Conservation (phyloP, 2,329 filamentous ascomycete genomes). For the Xylariaceae sp. region DNA sequence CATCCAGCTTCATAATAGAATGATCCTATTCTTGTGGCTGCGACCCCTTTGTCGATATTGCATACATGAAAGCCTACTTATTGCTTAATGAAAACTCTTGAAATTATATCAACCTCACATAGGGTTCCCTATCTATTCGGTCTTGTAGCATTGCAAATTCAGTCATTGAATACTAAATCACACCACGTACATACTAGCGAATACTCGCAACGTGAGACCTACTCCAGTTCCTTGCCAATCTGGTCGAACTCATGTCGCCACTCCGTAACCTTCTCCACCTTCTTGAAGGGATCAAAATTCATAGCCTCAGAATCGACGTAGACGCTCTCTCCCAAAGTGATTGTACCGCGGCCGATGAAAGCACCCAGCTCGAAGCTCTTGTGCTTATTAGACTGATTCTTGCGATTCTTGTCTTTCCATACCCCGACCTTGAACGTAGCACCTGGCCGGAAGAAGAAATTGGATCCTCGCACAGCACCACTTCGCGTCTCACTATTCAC, state of each 20-base stretch:
- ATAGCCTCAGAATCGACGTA: slow-evolving; percentile 33
- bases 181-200: too few species aligned
- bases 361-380: slow-evolving; percentile 17
- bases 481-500: slow-evolving; percentile 22
- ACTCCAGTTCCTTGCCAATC: slow-evolving; percentile 29
- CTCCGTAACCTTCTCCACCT: slow-evolving; percentile 27
- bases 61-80: too few species aligned
- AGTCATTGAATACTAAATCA: too few species aligned
- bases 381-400: slow-evolving; percentile 13
- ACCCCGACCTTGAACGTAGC: slow-evolving; percentile 29
- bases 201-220: neutral
- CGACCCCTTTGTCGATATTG: too few species aligned
- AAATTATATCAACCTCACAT: too few species aligned
- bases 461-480: slow-evolving; percentile 14
- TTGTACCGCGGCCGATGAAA: slow-evolving; percentile 19
- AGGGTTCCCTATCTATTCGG: too few species aligned
- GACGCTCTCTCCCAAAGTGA: slow-evolving; percentile 28
- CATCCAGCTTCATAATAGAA: too few species aligned
- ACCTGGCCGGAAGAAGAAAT: slow-evolving; percentile 34
- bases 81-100: too few species aligned
- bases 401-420: slow-evolving; percentile 27
- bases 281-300: slow-evolving; percentile 34
- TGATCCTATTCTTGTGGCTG: too few species aligned
- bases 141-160: too few species aligned
- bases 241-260: slow-evolving; percentile 32